Evolutionary conservation across 73 alveolate species (phyloP).

Genomic region (Paramecium caudatum): DNA sequence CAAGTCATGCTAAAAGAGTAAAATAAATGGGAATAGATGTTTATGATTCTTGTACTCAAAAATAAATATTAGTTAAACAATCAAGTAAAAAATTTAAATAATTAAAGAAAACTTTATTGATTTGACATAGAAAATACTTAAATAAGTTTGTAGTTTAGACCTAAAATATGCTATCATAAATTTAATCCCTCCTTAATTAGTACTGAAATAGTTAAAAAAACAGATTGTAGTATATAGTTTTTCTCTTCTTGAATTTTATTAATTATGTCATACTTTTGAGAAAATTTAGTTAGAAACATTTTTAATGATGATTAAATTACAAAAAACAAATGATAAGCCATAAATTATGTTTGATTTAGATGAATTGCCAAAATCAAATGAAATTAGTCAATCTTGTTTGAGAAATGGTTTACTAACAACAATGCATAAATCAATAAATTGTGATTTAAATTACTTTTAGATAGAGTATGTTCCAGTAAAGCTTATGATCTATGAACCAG

Average conservation of each 20-base stretch:
- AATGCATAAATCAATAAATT: background rate
- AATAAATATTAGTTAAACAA: background rate
- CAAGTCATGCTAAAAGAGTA: background rate
- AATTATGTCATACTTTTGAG: background rate
- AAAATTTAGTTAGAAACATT: background rate
- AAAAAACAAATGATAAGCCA: background rate
- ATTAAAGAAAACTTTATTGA: background rate
- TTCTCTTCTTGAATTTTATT: background rate
- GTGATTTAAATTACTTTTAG: background rate
- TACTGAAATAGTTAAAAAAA: background rate
- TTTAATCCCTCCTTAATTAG: background rate
- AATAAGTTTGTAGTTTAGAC: background rate
- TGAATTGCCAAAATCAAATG: background rate
- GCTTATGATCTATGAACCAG: background rate
- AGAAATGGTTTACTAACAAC: background rate
- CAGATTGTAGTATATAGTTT: background rate
- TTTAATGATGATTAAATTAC: background rate
- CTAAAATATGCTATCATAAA: background rate
- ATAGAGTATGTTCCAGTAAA: background rate
- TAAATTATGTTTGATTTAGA: background rate
- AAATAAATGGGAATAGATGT: constrained; percentile 2
- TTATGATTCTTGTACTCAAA: background rate
- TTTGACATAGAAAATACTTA: background rate
- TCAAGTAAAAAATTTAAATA: background rate
- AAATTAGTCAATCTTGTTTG: background rate